Percentiles rank a stretch among this genome's conserved stretches.
Conservation (phyloP, 305 asterid species). For the Solanum hybrid region DNA sequence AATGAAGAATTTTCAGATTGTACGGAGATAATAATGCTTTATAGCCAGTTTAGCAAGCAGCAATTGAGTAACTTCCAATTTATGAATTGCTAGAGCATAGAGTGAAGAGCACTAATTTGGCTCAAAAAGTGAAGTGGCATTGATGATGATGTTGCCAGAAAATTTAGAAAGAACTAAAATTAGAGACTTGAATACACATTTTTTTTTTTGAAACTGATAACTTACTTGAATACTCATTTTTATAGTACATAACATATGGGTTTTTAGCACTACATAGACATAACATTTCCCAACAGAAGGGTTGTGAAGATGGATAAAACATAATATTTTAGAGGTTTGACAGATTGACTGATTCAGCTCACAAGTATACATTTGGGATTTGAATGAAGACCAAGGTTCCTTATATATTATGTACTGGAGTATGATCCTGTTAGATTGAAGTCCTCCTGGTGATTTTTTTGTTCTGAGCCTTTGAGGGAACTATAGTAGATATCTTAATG, state of each 20-base stretch:
- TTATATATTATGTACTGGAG: neutral
- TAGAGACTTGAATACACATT: neutral
- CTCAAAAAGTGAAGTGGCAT: neutral
- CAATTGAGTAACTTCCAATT: neutral
- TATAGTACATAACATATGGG: neutral
- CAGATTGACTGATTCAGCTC: neutral
- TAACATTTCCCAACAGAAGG: neutral
- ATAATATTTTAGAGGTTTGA: neutral
- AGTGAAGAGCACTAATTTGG: neutral
- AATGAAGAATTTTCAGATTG: neutral
- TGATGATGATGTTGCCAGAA: neutral
- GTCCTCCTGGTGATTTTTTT: neutral
- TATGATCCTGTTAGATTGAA: neutral
- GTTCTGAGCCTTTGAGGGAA: neutral
- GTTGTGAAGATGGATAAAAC: neutral
- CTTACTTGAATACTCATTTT: neutral
- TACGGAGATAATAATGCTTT: neutral
- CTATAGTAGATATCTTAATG: neutral
- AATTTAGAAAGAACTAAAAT: neutral
- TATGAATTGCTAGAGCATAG: neutral
- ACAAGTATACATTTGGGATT: neutral
- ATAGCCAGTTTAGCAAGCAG: neutral
- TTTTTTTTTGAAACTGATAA: neutral
- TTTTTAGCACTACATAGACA: neutral
- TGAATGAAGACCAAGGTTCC: neutral